Evolutionary conservation across 805 yeast genomes (phyloP).

Genomic region (Pichia cabralensis): DNA sequence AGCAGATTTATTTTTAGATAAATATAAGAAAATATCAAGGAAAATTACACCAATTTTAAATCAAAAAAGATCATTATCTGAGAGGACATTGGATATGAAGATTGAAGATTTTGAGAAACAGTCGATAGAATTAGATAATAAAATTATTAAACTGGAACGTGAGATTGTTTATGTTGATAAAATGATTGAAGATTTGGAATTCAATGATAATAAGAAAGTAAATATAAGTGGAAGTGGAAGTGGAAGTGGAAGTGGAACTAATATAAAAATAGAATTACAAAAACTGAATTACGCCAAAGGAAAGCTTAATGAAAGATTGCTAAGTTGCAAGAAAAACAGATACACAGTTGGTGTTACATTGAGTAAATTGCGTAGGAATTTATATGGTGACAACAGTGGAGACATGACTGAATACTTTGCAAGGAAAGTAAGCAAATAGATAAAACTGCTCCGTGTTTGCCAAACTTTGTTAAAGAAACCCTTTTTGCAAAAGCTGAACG

Average conservation of each 20-base stretch:
- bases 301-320: constrained; percentile 21
- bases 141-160: constrained; percentile 20
- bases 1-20: too few species aligned
- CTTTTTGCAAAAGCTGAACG: too few species aligned
- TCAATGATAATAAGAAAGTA: too few species aligned
- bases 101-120: constrained; percentile 9
- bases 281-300: constrained; percentile 22
- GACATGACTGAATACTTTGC: constrained; percentile 45
- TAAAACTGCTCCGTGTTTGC: too few species aligned
- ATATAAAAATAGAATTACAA: constrained; percentile 14
- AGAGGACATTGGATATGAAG: too few species aligned
- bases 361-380: constrained; percentile 18
- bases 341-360: constrained; percentile 24
- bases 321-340: constrained; percentile 19
- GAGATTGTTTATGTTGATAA: constrained; percentile 24
- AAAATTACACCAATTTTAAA: too few species aligned
- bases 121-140: constrained; percentile 13
- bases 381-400: constrained; percentile 24
- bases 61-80: too few species aligned
- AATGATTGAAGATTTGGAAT: constrained; percentile 10
- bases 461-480: too few species aligned
- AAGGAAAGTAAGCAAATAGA: constrained; percentile 35
- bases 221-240: too few species aligned
- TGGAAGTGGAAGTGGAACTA: too few species aligned
- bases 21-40: too few species aligned